A percentile compares a stretch with the other conserved stretches of the same genome.
These are phyloP conservation scores for Heliocybe sulcata DNA, from an alignment of 1,284 basidiomycete genomes.

Conservation along the genomic window DNA sequence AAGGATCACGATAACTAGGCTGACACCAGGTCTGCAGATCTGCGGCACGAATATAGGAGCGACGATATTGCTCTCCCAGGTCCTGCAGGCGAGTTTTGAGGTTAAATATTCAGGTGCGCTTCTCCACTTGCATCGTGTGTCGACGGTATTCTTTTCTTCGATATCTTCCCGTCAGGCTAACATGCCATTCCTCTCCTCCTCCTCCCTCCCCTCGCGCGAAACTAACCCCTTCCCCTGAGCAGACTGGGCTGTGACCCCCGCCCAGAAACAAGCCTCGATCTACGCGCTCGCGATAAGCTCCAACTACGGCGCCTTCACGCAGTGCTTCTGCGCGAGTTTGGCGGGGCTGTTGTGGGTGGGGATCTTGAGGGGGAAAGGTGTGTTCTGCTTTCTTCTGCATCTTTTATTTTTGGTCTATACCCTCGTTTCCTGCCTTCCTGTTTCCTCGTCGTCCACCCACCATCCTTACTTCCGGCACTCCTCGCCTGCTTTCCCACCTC, in stretches of 20 bases:
- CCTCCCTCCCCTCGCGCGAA: constrained; percentile 4
- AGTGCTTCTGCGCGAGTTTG: constrained; percentile 86
- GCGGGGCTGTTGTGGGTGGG: constrained; percentile 86
- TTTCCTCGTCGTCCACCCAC: not conserved
- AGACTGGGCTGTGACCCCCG: constrained; percentile 19
- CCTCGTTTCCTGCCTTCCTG: not conserved
- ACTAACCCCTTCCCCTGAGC: too few relatives aligned
- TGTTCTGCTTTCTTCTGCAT: too few relatives aligned
- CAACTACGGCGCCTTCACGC: constrained; percentile 90
- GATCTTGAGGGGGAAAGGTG: constrained; percentile 71
- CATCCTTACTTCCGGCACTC: not conserved
- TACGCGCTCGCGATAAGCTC: constrained; percentile 75
- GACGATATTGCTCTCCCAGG: constrained; percentile 80
- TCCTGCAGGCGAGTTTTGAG: constrained; percentile 41
- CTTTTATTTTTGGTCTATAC: not conserved
- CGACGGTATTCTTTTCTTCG: too few relatives aligned
- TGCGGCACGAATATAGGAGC: constrained; percentile 95
- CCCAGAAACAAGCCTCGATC: constrained; percentile 26
- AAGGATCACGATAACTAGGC: too few relatives aligned
- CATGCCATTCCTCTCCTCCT: too few relatives aligned
- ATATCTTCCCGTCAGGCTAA: too few relatives aligned
- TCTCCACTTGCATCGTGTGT: too few relatives aligned
- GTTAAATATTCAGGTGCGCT: too few relatives aligned
- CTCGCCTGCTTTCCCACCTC: not conserved
- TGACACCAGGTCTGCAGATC: constrained; percentile 33